Evolutionary conservation across 192 early-diverging fungal genomes (phyloP).

Genomic region (Gonapodya prolifera): DNA sequence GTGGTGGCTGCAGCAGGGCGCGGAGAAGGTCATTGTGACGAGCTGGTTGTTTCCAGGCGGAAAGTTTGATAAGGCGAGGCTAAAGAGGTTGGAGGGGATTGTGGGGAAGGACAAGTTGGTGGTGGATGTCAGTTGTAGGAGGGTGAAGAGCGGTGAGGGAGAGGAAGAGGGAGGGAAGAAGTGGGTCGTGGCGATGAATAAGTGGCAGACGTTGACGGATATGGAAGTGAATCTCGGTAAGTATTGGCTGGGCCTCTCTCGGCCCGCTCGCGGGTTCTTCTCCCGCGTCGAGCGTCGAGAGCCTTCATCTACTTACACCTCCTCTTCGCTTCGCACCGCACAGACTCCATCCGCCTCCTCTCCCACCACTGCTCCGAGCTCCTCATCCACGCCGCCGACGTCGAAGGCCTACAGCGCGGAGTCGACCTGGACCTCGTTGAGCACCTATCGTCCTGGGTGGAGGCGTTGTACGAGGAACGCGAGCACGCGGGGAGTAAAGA

Average conservation of each 20-base stretch:
- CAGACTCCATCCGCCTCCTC: background rate
- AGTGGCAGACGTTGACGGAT: slow-evolving; percentile 94
- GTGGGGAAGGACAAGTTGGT: slow-evolving; percentile 64
- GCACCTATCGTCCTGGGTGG: slow-evolving; percentile 19
- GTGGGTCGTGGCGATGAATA: slow-evolving; percentile 96
- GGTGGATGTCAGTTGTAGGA: slow-evolving; percentile 59
- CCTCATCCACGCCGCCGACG: slow-evolving; percentile 93
- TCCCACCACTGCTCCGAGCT: slow-evolving; percentile 55
- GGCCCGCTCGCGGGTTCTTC: background rate
- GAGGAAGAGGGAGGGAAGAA: slow-evolving; percentile 41
- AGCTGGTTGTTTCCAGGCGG: slow-evolving; percentile 83
- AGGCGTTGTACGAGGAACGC: background rate
- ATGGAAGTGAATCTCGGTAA: slow-evolving; percentile 61
- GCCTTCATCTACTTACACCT: no score
- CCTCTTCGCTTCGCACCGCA: background rate
- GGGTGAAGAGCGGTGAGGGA: slow-evolving; percentile 20
- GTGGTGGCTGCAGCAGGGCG: slow-evolving; percentile 74
- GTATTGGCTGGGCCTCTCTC: background rate
- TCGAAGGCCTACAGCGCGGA: slow-evolving; percentile 90
- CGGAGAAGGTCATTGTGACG: slow-evolving; percentile 92
- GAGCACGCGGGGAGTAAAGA: background rate
- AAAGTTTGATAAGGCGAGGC: slow-evolving; percentile 51
- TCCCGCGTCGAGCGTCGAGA: no score
- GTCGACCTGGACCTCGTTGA: slow-evolving; percentile 80
- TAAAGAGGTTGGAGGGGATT: slow-evolving; percentile 28